Percentiles rank a stretch among this genome's conserved stretches.
Conservation (phyloP, 2,329 filamentous ascomycete genomes). For the Ophiostoma tasmaniense region DNA sequence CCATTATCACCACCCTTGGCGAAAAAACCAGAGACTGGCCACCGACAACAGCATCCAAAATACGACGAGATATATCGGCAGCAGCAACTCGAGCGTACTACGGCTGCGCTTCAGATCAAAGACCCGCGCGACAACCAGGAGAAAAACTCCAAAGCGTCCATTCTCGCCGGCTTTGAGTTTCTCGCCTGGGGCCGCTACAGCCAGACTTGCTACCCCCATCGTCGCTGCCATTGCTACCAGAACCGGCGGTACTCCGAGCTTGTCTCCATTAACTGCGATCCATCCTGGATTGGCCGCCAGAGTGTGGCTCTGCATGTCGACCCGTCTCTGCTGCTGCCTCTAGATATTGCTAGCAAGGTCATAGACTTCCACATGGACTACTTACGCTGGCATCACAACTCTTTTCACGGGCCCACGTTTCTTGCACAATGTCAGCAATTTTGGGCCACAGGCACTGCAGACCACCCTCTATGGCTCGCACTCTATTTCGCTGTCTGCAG, state of each 20-base stretch:
- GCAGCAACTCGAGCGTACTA: slow-evolving; percentile 2
- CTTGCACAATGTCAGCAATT: slow-evolving; percentile 23
- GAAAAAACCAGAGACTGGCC: neutral
- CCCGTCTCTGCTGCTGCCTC: neutral
- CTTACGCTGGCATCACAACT: slow-evolving; percentile 25
- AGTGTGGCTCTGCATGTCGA: slow-evolving; percentile 7
- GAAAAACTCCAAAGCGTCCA: slow-evolving; percentile 20
- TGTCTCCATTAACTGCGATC: slow-evolving; percentile 23
- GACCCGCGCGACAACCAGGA: neutral
- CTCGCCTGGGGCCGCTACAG: slow-evolving; percentile 30
- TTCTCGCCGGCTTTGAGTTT: slow-evolving; percentile 28
- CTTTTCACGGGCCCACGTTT: slow-evolving; percentile 24
- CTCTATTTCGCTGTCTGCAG: slow-evolving; percentile 23
- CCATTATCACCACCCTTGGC: neutral
- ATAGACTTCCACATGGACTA: slow-evolving; percentile 23
- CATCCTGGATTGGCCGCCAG: slow-evolving; percentile 16
- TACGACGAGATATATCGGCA: neutral
- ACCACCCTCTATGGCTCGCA: slow-evolving; percentile 25
- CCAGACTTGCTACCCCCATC: slow-evolving; percentile 29
- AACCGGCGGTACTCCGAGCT: slow-evolving; percentile 22
- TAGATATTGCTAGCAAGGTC: slow-evolving; percentile 17
- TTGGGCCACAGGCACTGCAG: slow-evolving; percentile 21
- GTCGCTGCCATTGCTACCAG: slow-evolving; percentile 25
- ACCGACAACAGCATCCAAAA: neutral
- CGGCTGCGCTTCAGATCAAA: neutral